phyloP scores from a whole-genome alignment of 176 grass and related monocot species.

The Ampelocalamus luodianensis region DNA sequence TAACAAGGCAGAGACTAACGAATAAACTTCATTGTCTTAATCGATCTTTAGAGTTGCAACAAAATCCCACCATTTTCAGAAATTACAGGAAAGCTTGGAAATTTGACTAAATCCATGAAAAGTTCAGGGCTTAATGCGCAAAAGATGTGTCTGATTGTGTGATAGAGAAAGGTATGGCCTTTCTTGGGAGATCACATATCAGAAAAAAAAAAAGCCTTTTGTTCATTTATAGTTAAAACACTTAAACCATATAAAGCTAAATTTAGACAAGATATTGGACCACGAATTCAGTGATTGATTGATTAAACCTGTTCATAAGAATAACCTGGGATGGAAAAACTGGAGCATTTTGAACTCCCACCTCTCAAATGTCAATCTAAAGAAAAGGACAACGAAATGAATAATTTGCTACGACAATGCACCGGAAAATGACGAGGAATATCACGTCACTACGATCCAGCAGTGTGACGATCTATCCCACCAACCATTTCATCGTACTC shows the following conservation, averaged over 20 bases:
- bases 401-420: conserved; percentile 33
- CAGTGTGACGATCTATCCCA: conserved; percentile 49
- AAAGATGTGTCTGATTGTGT: conserved; percentile 35
- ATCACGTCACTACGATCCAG: conserved; percentile 59
- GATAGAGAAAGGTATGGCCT: conserved; percentile 42
- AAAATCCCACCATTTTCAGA: conserved; percentile 8
- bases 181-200: conserved; percentile 4
- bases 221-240: conserved; percentile 26
- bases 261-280: conserved; percentile 42
- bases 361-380: not conserved
- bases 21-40: conserved; percentile 46
- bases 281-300: conserved; percentile 39
- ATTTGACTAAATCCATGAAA: conserved; percentile 25
- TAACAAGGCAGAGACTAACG: conserved; percentile 43
- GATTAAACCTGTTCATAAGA: conserved; percentile 33
- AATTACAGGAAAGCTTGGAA: conserved; percentile 27
- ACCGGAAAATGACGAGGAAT: conserved; percentile 28
- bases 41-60: conserved; percentile 23
- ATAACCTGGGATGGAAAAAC: not conserved
- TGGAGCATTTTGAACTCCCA: not conserved
- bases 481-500: conserved; percentile 42
- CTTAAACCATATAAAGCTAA: conserved; percentile 37
- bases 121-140: conserved; percentile 32
- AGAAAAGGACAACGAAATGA: not conserved
- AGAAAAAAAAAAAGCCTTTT: not conserved